Evolutionary conservation across 257 asterid genomes (phyloP), one percentile per base, ranked within the genome.

Genomic region (Jacaranda copaia): DNA sequence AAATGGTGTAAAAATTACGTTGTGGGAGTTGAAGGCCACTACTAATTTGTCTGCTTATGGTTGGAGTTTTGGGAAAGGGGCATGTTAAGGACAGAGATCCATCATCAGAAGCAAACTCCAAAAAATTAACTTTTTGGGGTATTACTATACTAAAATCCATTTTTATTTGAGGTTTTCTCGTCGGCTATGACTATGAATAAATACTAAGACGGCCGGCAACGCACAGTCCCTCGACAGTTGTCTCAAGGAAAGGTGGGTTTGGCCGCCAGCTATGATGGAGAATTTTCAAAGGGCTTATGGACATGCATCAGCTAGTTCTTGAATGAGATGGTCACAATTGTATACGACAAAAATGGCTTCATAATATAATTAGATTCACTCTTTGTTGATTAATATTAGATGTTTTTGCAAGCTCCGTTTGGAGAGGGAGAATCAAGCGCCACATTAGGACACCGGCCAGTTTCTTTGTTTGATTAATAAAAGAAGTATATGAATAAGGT

Each of bases 151-250:
- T 18, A 58, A 19, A 58, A 4, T 58, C 0, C 40, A 19, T 1
- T 8, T 25, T 3, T 25, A 8, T 25, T 8, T 58, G 39, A 19
- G 40, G 19, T 1, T 58, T 20, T 5, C 39, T 19, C 9, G 15
- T 58, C 12, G 13, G 11, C 63, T 55, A 57, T 19, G 63, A 57
- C 63, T 15, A 7, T 61, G 46, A 38, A 61, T 61, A 61, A 32
- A 10, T 72, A 56, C 25, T 15, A 32, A 77, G 58, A 79, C 18
- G 74, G 82, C 79, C 79, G 82, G 82, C 82, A 62, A 18, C 45
- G 8, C 49, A 13, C 71, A 11, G 36, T 12, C n/a, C 18, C 60
- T 36, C 74, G 19, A 62, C 60, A 52, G 57, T 51, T 64, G 45
- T 18, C 46, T 53, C 74, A 13, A 63, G 6, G 69, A 63, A n/a